phyloP scores from a whole-genome alignment of 805 yeast species.

The Ogataea pini region DNA sequence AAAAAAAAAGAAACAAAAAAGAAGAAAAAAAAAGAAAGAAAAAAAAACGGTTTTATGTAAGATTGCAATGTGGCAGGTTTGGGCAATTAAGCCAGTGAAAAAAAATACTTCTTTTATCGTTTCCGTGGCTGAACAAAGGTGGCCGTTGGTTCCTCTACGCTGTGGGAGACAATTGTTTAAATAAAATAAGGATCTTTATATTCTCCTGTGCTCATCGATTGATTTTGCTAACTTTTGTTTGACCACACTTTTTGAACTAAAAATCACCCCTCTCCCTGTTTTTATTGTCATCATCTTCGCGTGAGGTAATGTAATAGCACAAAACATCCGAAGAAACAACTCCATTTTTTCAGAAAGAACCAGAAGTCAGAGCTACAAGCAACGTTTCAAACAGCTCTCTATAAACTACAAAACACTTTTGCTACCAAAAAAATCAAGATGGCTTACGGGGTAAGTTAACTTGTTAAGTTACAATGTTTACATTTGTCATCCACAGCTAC shows the following conservation, averaged over 20 bases:
- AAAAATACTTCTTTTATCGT: background rate
- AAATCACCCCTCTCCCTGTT: too few species aligned
- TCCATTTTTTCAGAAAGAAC: background rate
- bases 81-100: constrained; percentile 3
- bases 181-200: too few species aligned
- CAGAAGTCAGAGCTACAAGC: background rate
- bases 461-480: background rate
- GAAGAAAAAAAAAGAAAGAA: constrained; percentile 4
- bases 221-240: too few species aligned
- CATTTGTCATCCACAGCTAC: background rate
- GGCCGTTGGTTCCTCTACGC: background rate
- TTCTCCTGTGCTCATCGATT: too few species aligned
- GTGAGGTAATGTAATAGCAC: background rate
- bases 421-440: background rate
- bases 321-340: background rate
- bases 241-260: too few species aligned
- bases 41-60: constrained; percentile 9
- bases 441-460: constrained; percentile 8
- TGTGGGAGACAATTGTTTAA: too few species aligned
- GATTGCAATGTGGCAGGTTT: background rate
- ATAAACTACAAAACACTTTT: too few species aligned
- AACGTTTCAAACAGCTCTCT: background rate
- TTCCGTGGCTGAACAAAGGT: background rate
- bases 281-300: too few species aligned
- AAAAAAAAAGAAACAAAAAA: background rate